Conservation (phyloP, 768 basidiomycete genomes). For the Favolaschia claudopus region DNA sequence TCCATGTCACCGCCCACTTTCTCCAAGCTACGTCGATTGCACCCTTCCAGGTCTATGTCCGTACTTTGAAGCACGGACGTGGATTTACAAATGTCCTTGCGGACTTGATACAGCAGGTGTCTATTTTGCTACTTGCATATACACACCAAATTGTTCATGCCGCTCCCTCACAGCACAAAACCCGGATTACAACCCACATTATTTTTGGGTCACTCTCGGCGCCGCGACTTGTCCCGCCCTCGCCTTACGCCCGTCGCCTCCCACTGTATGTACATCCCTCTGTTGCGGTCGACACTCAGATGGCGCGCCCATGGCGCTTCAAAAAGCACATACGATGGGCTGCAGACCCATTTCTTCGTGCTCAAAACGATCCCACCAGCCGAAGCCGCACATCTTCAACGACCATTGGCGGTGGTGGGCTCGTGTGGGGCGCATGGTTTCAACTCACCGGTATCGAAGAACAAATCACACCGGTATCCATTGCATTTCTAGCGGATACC, state of each 20-base stretch:
- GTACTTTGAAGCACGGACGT: constrained; percentile 53
- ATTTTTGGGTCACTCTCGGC: constrained; percentile 61
- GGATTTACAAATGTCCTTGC: constrained; percentile 64
- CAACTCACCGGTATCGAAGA: constrained; percentile 52
- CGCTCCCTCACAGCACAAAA: constrained; percentile 43
- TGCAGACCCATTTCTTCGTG: constrained; percentile 47
- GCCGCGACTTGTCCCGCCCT: constrained; percentile 49
- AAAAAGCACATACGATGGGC: constrained; percentile 42
- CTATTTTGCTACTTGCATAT: not conserved
- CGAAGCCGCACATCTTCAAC: constrained; percentile 43
- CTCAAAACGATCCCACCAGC: constrained; percentile 46
- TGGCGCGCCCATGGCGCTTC: constrained; percentile 42
- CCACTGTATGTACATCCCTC: constrained; percentile 65
- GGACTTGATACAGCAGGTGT: constrained; percentile 65
- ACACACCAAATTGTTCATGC: not conserved
- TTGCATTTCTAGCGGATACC: constrained; percentile 68
- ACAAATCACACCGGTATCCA: constrained; percentile 51
- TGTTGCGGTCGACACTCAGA: constrained; percentile 31
- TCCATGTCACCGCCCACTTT: constrained; percentile 69
- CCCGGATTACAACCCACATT: constrained; percentile 58
- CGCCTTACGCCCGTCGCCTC: constrained; percentile 62
- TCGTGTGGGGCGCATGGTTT: constrained; percentile 68
- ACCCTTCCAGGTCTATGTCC: constrained; percentile 55
- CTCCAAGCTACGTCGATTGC: constrained; percentile 50
- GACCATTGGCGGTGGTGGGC: constrained; percentile 57